Conservation (phyloP, 306 rosid genomes). For the Mimosa pudica region DNA sequence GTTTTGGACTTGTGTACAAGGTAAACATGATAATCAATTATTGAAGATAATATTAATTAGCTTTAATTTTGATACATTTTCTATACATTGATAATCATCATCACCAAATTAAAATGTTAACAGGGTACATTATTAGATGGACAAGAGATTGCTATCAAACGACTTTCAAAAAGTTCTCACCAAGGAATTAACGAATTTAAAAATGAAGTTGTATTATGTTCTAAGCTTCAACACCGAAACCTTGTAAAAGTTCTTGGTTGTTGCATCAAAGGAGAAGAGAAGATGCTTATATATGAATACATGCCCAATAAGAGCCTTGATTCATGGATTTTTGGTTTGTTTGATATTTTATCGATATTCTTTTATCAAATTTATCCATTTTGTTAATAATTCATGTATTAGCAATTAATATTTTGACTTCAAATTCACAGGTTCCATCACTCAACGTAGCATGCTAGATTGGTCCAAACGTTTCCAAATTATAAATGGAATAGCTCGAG, state of each 20-base stretch:
- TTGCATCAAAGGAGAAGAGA: constrained; percentile 21
- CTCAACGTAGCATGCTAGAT: background rate
- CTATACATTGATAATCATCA: background rate
- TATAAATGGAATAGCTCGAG: constrained; percentile 21
- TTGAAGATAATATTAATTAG: too few species aligned
- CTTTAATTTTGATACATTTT: too few species aligned
- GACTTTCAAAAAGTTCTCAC: background rate
- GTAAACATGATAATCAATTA: constrained; percentile 21
- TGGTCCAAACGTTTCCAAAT: constrained; percentile 5
- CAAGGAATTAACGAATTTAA: constrained; percentile 23
- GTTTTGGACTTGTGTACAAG: constrained; percentile 63
- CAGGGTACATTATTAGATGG: constrained; percentile 33
- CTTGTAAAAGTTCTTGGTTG: constrained; percentile 37
- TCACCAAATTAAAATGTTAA: background rate
- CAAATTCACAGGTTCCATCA: background rate
- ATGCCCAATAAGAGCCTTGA: constrained; percentile 40
- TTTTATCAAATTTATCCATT: too few species aligned
- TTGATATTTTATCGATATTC: too few species aligned
- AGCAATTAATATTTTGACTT: too few species aligned
- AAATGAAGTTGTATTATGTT: constrained; percentile 34
- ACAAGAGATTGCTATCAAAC: constrained; percentile 30
- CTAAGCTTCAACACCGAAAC: constrained; percentile 39
- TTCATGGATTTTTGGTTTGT: constrained; percentile 29
- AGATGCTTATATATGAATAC: constrained; percentile 34
- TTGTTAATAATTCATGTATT: too few species aligned